Evolutionary conservation across 371 early-diverging fungal genomes (phyloP).

Genomic region (Mucor lusitanicus): DNA sequence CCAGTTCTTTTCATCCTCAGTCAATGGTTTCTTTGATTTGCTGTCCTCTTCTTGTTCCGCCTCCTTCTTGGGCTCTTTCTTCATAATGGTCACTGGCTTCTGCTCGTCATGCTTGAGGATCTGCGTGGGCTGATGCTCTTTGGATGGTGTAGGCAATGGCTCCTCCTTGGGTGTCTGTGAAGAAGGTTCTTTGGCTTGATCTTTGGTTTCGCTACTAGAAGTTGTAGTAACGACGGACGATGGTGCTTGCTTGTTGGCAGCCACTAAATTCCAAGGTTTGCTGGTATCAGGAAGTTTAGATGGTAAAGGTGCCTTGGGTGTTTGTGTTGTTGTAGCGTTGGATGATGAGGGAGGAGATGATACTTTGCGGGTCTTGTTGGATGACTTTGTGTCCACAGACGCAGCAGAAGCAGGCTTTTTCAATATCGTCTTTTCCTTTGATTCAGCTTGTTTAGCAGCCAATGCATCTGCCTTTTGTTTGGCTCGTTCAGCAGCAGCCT

Average conservation of each 20-base stretch:
- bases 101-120: no score
- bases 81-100: neutral
- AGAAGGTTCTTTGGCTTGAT: neutral
- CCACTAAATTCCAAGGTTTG: conserved; percentile 25
- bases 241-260: conserved; percentile 4
- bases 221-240: no score
- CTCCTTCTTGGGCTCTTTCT: neutral
- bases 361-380: neutral
- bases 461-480: conserved; percentile 40
- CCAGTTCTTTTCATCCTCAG: conserved; percentile 26
- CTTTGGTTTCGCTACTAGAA: neutral
- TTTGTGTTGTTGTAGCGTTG: neutral
- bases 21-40: neutral
- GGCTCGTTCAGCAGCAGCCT: conserved; percentile 49
- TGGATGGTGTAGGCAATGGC: neutral
- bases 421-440: neutral
- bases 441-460: neutral
- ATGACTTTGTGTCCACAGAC: neutral
- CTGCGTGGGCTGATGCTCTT: neutral
- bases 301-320: neutral
- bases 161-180: neutral
- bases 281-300: conserved; percentile 7
- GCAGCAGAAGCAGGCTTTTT: neutral
- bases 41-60: neutral
- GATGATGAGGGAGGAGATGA: neutral